Conservation (phyloP, 306 rosid species). For the Cajanus cajan region DNA sequence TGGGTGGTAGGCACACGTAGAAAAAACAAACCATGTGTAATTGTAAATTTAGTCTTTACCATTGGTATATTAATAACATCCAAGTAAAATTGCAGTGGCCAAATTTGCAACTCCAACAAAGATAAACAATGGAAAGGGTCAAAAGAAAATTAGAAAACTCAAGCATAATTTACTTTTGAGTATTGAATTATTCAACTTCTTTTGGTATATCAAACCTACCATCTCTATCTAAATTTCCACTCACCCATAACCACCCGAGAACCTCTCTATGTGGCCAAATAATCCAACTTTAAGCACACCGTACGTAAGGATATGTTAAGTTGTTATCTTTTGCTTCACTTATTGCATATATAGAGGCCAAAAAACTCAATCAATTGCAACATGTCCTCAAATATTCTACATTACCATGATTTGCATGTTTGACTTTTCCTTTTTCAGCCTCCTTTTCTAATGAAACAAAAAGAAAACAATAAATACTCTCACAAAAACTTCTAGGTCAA, state of each 20-base stretch:
- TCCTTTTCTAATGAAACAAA: neutral
- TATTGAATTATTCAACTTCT: neutral
- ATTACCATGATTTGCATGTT: too few species aligned
- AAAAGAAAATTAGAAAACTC: neutral
- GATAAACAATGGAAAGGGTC: neutral
- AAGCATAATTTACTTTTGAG: neutral
- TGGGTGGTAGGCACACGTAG: neutral
- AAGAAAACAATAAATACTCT: neutral
- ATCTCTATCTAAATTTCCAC: neutral
- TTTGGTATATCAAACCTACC: constrained; percentile 17
- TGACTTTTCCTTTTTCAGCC: neutral
- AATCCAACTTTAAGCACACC: neutral
- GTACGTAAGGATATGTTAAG: neutral
- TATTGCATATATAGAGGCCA: neutral
- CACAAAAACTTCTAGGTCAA: neutral
- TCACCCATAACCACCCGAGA: neutral
- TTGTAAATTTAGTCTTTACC: neutral
- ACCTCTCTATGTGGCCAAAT: neutral
- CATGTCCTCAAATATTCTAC: neutral
- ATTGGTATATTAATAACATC: neutral
- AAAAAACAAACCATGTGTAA: neutral
- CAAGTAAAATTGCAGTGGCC: neutral
- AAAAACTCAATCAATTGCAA: neutral
- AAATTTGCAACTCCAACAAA: neutral
- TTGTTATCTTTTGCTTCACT: neutral